Evolutionary conservation across 768 basidiomycete species (phyloP).

Genomic region (Podaxis pistillaris): DNA sequence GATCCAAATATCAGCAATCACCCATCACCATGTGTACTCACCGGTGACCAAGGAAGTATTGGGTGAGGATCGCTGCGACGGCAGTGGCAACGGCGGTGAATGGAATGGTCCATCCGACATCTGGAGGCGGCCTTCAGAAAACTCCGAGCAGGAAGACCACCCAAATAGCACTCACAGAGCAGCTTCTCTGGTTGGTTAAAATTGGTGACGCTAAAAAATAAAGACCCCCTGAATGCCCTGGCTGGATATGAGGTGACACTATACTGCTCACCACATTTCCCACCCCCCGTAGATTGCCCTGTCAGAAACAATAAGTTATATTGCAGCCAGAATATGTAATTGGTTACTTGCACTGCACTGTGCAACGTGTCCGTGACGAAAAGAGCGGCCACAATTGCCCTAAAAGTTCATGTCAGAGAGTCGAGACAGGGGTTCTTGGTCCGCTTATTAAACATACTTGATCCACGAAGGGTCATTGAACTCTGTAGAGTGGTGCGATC

Average conservation of each 20-base stretch:
- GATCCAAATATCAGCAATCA: conserved; percentile 12
- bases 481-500: conserved; percentile 18
- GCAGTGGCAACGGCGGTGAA: conserved; percentile 45
- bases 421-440: not conserved
- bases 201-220: conserved; percentile 28
- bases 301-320: not conserved
- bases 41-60: conserved; percentile 45
- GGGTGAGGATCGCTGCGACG: conserved; percentile 44
- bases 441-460: conserved; percentile 20
- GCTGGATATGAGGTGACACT: too few relatives aligned
- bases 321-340: not conserved
- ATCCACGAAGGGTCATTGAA: conserved; percentile 36
- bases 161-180: conserved; percentile 19
- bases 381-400: conserved; percentile 28
- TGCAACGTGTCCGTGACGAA: conserved; percentile 34
- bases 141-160: not conserved
- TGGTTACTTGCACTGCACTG: conserved; percentile 29
- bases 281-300: conserved; percentile 28
- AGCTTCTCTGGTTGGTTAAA: conserved; percentile 30
- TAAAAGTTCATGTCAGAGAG: conserved; percentile 12
- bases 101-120: conserved; percentile 43
- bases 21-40: not conserved
- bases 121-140: conserved; percentile 20
- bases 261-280: conserved; percentile 22
- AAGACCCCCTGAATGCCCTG: not conserved